phyloP scores from a whole-genome alignment of 2,329 filamentous ascomycete genomes.

The Cercospora sesami region DNA sequence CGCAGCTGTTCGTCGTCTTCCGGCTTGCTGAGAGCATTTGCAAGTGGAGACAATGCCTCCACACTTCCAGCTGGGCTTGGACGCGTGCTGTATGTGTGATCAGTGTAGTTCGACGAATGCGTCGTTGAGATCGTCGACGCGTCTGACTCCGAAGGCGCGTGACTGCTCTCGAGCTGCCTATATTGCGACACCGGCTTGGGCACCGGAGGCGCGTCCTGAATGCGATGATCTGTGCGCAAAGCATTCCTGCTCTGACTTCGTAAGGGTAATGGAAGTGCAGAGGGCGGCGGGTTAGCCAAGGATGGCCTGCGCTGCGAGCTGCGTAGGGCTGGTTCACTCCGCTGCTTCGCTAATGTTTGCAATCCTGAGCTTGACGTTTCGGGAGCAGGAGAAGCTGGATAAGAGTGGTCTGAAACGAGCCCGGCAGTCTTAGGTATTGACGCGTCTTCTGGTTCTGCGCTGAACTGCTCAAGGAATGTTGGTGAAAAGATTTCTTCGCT shows the following conservation, averaged over 20 bases:
- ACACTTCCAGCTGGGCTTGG: constrained; percentile 39
- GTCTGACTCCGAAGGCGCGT: constrained; percentile 35
- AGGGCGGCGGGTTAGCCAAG: constrained; percentile 9
- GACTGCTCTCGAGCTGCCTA: constrained; percentile 29
- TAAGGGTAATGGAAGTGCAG: constrained; percentile 12
- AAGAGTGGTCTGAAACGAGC: constrained; percentile 24
- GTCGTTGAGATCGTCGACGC: constrained; percentile 34
- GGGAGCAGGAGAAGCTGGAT: constrained; percentile 12
- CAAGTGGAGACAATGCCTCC: constrained; percentile 32
- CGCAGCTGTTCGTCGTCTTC: constrained; percentile 33
- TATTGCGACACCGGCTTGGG: constrained; percentile 34
- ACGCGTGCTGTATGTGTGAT: constrained; percentile 33
- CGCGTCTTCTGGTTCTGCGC: constrained; percentile 30
- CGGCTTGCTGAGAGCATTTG: constrained; percentile 16
- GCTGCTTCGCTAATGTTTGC: constrained; percentile 18
- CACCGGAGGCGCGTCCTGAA: constrained; percentile 38
- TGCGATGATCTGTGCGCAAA: constrained; percentile 31
- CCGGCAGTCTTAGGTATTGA: neutral
- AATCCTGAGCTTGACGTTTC: constrained; percentile 4
- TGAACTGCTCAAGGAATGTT: constrained; percentile 32
- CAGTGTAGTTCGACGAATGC: constrained; percentile 26
- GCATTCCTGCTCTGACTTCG: constrained; percentile 29
- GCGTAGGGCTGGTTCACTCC: constrained; percentile 28
- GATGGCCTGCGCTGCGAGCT: constrained; percentile 20
- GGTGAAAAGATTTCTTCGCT: constrained; percentile 34